These are phyloP conservation scores for Aureobasidium vineae DNA, from an alignment of 2,329 filamentous ascomycete species.

Conservation along the genomic window DNA sequence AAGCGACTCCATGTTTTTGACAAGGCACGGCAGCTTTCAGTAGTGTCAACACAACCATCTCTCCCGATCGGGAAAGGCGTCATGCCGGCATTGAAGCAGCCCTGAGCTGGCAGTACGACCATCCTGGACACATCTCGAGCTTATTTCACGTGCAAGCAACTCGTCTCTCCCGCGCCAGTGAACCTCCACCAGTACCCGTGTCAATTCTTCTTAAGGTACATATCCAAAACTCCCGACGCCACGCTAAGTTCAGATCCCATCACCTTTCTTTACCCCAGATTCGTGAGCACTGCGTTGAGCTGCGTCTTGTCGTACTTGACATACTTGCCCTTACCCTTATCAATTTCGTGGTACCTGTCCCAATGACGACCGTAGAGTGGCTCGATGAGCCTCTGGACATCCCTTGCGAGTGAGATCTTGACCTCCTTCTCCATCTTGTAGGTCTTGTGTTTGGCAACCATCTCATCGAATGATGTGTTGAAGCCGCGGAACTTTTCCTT, in stretches of 20 bases:
- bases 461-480: slow-evolving; percentile 85
- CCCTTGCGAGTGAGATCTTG: slow-evolving; percentile 71
- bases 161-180: not conserved
- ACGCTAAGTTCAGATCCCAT: slow-evolving; percentile 18
- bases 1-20: not conserved
- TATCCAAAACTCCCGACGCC: slow-evolving; percentile 19
- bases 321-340: slow-evolving; percentile 97
- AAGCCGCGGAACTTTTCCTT: slow-evolving; percentile 95
- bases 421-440: slow-evolving; percentile 92
- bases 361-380: slow-evolving; percentile 93
- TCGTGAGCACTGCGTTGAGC: slow-evolving; percentile 61
- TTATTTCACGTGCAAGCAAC: not conserved
- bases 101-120: not conserved
- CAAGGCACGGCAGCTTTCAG: not conserved
- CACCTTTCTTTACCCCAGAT: slow-evolving; percentile 24
- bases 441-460: slow-evolving; percentile 76
- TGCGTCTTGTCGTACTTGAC: slow-evolving; percentile 92
- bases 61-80: slow-evolving; percentile 10
- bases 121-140: slow-evolving; percentile 17
- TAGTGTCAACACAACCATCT: not conserved
- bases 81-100: slow-evolving; percentile 12
- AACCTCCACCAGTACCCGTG: not conserved
- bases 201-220: not conserved
- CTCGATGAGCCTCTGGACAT: slow-evolving; percentile 89
- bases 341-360: slow-evolving; percentile 95